These are phyloP conservation scores for Trametopsis cervina DNA, from an alignment of 768 basidiomycete genomes.

Conservation along the genomic window DNA sequence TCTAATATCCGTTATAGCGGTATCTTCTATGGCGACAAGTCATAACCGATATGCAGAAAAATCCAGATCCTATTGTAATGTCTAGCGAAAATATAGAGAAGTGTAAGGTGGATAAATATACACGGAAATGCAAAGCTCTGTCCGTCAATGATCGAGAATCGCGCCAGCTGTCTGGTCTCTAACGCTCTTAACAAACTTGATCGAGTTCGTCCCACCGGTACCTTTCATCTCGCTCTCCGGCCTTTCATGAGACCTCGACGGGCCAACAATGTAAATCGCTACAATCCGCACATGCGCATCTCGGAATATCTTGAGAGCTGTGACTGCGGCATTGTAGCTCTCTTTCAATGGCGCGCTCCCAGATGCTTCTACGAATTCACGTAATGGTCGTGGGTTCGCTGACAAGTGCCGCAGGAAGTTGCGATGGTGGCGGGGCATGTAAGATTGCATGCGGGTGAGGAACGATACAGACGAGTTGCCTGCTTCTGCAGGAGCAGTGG, in stretches of 20 bases:
- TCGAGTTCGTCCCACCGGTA: slow-evolving; percentile 52
- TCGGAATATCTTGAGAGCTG: slow-evolving; percentile 45
- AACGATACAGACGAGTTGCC: slow-evolving; percentile 25
- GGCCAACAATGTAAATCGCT: slow-evolving; percentile 48
- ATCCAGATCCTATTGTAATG: neutral
- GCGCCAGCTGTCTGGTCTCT: slow-evolving; percentile 41
- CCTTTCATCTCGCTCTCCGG: slow-evolving; percentile 28
- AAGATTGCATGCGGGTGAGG: slow-evolving; percentile 47
- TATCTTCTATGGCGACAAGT: slow-evolving; percentile 8
- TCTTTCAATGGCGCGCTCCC: slow-evolving; percentile 20
- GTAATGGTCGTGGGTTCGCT: slow-evolving; percentile 39
- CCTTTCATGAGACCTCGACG: slow-evolving; percentile 15
- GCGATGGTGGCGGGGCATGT: slow-evolving; percentile 59
- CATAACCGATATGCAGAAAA: neutral
- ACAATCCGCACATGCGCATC: slow-evolving; percentile 55
- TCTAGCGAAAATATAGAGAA: neutral
- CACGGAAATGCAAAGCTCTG: no score
- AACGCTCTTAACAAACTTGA: slow-evolving; percentile 49
- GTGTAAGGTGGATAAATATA: neutral
- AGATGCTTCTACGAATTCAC: slow-evolving; percentile 31
- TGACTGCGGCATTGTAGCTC: slow-evolving; percentile 44
- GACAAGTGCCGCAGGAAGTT: slow-evolving; percentile 48
- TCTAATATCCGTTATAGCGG: slow-evolving; percentile 1
- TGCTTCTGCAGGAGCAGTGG: slow-evolving; percentile 8
- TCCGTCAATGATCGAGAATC: slow-evolving; percentile 22